Percentiles rank a stretch among this genome's conserved stretches.
These are phyloP conservation scores for Edaphochlamys debaryana DNA, from an alignment of 139 green algal species.

Conservation along the genomic window DNA sequence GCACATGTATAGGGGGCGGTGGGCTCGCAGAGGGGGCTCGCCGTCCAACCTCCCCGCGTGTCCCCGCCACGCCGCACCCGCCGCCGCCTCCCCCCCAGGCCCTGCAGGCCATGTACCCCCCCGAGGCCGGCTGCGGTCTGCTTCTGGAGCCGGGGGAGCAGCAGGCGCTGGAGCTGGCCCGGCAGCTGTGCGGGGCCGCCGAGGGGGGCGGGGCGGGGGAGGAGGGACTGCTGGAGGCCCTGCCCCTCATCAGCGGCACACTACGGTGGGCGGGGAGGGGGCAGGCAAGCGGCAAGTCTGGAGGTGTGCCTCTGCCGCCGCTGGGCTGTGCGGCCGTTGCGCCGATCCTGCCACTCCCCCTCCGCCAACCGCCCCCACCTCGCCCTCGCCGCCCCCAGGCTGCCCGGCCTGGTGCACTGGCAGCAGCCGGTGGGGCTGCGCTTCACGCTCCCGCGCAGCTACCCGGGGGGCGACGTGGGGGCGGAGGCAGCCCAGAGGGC, in stretches of 20 bases:
- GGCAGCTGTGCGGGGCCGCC: background rate
- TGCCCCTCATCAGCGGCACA: constrained; percentile 24
- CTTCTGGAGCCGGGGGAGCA: background rate
- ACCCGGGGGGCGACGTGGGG: background rate
- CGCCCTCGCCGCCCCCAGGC: background rate
- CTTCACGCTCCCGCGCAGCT: constrained; percentile 15
- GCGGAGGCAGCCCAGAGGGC: background rate
- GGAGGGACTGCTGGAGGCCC: too few species aligned
- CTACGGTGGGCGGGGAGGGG: too few species aligned
- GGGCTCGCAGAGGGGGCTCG: too few species aligned
- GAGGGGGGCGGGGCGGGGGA: too few species aligned
- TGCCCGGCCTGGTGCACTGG: background rate
- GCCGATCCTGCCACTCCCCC: background rate
- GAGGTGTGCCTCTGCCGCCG: too few species aligned
- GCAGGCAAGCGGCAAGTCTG: too few species aligned
- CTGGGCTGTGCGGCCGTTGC: too few species aligned
- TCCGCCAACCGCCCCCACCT: background rate
- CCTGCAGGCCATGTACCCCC: background rate
- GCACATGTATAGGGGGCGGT: too few species aligned
- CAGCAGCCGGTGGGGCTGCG: constrained; percentile 22
- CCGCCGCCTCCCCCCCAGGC: too few species aligned
- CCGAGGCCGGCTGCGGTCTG: background rate
- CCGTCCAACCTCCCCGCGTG: too few species aligned
- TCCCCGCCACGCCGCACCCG: too few species aligned
- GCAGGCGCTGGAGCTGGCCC: background rate